phyloP scores from a whole-genome alignment of 805 yeast genomes.

The Sugiyamaella americana region DNA sequence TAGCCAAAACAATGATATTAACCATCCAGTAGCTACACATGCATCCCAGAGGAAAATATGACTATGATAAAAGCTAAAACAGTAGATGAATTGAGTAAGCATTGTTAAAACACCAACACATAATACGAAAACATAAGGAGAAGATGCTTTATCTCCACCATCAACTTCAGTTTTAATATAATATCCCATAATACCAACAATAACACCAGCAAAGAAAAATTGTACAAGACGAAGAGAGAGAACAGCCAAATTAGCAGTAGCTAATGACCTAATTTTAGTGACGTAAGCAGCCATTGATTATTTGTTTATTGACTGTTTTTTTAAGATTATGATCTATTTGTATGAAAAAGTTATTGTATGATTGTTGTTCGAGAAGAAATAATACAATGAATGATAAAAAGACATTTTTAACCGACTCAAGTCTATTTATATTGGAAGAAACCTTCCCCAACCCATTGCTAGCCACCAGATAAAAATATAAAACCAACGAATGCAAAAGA shows the following conservation, averaged over 20 bases:
- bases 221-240: slow-evolving; percentile 25
- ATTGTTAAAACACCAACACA: slow-evolving; percentile 23
- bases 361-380: too few relatives aligned
- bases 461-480: too few relatives aligned
- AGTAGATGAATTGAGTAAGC: slow-evolving; percentile 26
- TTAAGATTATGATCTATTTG: too few relatives aligned
- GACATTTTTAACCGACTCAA: too few relatives aligned
- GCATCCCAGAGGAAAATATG: slow-evolving; percentile 24
- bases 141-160: slow-evolving; percentile 19
- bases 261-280: slow-evolving; percentile 19
- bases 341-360: too few relatives aligned
- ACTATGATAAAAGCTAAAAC: slow-evolving; percentile 21
- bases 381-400: too few relatives aligned
- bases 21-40: slow-evolving; percentile 20
- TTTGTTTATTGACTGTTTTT: too few relatives aligned
- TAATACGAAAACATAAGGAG: slow-evolving; percentile 24
- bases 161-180: slow-evolving; percentile 19
- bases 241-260: slow-evolving; percentile 24
- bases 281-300: slow-evolving; percentile 8
- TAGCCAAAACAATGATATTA: slow-evolving; percentile 23
- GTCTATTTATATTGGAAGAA: too few relatives aligned
- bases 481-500: too few relatives aligned
- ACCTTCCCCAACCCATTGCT: too few relatives aligned
- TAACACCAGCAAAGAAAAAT: slow-evolving; percentile 28
- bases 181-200: slow-evolving; percentile 25